A percentile compares a stretch with the other conserved stretches of the same genome.
phyloP scores from a whole-genome alignment of 805 yeast genomes.

The Lachancea quebecensis region DNA sequence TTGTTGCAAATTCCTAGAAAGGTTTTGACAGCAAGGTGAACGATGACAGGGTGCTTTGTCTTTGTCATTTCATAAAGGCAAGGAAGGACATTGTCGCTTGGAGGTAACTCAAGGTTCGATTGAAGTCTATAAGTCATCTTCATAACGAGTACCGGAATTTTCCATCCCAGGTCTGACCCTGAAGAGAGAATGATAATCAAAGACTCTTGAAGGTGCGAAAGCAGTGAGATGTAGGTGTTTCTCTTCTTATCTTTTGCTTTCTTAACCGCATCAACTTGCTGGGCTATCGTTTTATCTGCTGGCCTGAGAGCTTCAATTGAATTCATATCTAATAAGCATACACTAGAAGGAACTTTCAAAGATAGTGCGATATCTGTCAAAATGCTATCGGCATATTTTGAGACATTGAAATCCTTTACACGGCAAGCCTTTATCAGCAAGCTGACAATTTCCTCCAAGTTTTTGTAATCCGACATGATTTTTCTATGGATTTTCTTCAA shows the following conservation, averaged over 20 bases:
- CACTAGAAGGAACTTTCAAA: slow-evolving; percentile 44
- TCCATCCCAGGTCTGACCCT: slow-evolving; percentile 43
- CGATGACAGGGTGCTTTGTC: slow-evolving; percentile 62
- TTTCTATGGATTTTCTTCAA: slow-evolving; percentile 52
- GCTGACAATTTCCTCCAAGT: slow-evolving; percentile 41
- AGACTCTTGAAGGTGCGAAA: slow-evolving; percentile 38
- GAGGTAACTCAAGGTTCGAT: slow-evolving; percentile 42
- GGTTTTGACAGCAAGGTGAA: slow-evolving; percentile 55
- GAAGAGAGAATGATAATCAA: slow-evolving; percentile 22
- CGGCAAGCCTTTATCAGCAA: slow-evolving; percentile 48
- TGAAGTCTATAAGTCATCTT: slow-evolving; percentile 48
- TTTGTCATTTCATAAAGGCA: slow-evolving; percentile 42
- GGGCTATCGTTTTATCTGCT: slow-evolving; percentile 49
- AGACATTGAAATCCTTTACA: slow-evolving; percentile 51
- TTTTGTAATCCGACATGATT: slow-evolving; percentile 49
- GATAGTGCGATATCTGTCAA: slow-evolving; percentile 37
- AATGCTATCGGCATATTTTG: slow-evolving; percentile 46
- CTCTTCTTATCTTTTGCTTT: slow-evolving; percentile 60
- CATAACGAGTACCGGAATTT: slow-evolving; percentile 41
- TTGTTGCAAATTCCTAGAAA: slow-evolving; percentile 46
- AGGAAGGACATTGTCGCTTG: slow-evolving; percentile 36
- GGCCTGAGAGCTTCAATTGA: slow-evolving; percentile 46
- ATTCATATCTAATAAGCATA: slow-evolving; percentile 43
- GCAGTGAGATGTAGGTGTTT: slow-evolving; percentile 33
- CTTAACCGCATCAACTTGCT: slow-evolving; percentile 52